Evolutionary conservation across 2,329 filamentous ascomycete species (phyloP), one percentile per base, ranked within the genome.

Genomic region (Aureobasidium mangrovei): DNA sequence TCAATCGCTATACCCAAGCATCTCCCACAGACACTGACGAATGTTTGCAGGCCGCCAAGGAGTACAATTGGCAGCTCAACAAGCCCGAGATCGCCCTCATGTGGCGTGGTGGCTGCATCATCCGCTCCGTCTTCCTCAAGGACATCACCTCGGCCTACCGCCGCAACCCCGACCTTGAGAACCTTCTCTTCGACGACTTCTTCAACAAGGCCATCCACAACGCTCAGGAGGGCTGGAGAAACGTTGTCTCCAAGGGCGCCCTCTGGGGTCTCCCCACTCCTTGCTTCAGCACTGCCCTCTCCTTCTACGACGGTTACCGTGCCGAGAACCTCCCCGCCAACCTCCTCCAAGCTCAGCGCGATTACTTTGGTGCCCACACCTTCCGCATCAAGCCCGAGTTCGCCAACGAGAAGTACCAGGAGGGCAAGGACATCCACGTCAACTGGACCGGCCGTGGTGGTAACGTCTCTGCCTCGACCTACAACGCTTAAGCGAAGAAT

Each of bases 71-170:
- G 93, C 96, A 96, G 83, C 86, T 98, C 65, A 96, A 98, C 86
- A 97, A 97, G 86, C 93, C 93, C 62, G 95, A 94, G 66, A 98
- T 98, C 69, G 93, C 93, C 65, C 86, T 98, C 70, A 98, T 98
- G 93, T 98, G 93, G 93, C 89, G 93, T 73, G 93, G 93, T 78
- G 93, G 93, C 65, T 98, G 93, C 83, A 98, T 98, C 68, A 98
- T 98, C 78, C 91, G 93, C 74, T 97, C 93, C 62, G 93, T 98
- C 70, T 98, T 98, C 89, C 79, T 98, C 63, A 97, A 97, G 85
- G 91, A 98, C 74, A 98, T 98, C 77, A 98, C 93, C 65, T 85
- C 85, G 62, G 93, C 93, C 53, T 98, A 96, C 84, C 91, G 91
- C 77, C 84, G 82, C 64, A 84, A 96, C 80, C 87, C 89, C 62